A percentile compares a stretch with the other conserved stretches of the same genome.
phyloP scores from a whole-genome alignment of 2,329 filamentous ascomycete species.

The Cryphonectria carpinicola region DNA sequence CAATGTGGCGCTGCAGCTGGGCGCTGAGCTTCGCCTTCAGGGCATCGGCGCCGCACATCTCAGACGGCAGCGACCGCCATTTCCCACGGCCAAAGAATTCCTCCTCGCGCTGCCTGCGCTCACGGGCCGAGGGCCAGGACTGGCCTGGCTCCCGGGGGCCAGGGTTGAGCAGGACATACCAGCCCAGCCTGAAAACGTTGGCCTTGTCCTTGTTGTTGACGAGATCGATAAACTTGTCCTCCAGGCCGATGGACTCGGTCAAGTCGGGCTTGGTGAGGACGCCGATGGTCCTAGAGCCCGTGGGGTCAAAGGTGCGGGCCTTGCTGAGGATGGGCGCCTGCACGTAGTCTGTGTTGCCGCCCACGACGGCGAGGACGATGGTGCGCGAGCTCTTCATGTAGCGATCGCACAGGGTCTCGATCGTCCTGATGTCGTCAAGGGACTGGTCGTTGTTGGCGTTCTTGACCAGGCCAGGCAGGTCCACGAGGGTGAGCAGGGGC shows the following conservation, averaged over 20 bases:
- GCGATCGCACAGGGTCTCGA: constrained; percentile 54
- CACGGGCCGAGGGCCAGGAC: constrained; percentile 47
- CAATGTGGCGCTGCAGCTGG: constrained; percentile 56
- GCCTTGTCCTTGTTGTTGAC: constrained; percentile 54
- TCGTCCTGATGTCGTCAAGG: constrained; percentile 55
- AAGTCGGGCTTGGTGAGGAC: constrained; percentile 58
- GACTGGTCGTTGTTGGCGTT: constrained; percentile 59
- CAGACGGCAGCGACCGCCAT: constrained; percentile 51
- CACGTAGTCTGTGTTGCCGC: constrained; percentile 59
- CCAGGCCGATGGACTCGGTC: constrained; percentile 56
- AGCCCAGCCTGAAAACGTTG: constrained; percentile 56
- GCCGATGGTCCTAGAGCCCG: constrained; percentile 53
- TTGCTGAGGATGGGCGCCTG: constrained; percentile 57
- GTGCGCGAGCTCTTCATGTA: constrained; percentile 61
- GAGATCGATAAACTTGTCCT: constrained; percentile 59
- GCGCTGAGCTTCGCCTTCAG: constrained; percentile 53
- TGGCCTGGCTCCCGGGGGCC: constrained; percentile 48
- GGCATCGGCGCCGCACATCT: constrained; percentile 51
- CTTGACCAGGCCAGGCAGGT: constrained; percentile 62
- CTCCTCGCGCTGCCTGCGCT: constrained; percentile 48
- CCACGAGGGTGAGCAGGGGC: constrained; percentile 64
- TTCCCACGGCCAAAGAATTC: constrained; percentile 55
- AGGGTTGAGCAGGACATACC: constrained; percentile 56
- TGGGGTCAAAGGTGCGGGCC: constrained; percentile 54
- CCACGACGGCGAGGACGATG: constrained; percentile 59